Evolutionary conservation across 441 rosid species (phyloP), one percentile per base, ranked within the genome.

Genomic region (Erysimum cheiri): DNA sequence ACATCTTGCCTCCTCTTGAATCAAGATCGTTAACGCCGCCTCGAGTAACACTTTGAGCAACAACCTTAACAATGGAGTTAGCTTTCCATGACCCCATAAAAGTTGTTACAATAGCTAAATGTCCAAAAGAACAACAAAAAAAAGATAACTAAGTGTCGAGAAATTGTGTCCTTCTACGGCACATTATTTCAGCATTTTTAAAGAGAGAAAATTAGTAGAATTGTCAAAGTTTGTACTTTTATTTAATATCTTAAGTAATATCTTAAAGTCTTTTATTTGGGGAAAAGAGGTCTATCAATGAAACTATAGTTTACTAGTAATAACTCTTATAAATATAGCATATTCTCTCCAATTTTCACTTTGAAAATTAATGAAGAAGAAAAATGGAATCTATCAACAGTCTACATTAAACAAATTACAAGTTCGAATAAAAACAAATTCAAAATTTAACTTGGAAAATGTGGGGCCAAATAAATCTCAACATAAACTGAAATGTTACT

Each of bases 401-500:
- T 43, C 28, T 24, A n/a, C 8, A 57, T 46, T 36, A 13, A 66
- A 33, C 15, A 68, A 44, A 24, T 32, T 40, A 10, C 15, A 44
- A 37, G 2, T 36, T 58, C 26, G 15, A 60, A 62, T 61, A 28
- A 71, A 54, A 15, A 71, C 41, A 60, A 60, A 48, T 49, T 2
- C 1, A 53, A 19, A 52, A 50, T 24, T 52, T 12, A 62, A 40
- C 44, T 17, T 61, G n/a, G 24, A 62, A 53, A 61, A 28, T 32
- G 62, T 71, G 37, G 74, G 68, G 6, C 55, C 61, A 70, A 53
- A 39, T 49, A 56, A 56, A 56, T 60, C 33, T 17, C 35, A 67
- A 57, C 56, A 71, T 22, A 62, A 54, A 62, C 56, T 62, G 75
- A 71, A 54, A 63, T 55, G 22, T 54, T 71, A 63, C 56, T 44